These are phyloP conservation scores for Cardamine occulta DNA, from an alignment of 345 rosid species.

Conservation along the genomic window DNA sequence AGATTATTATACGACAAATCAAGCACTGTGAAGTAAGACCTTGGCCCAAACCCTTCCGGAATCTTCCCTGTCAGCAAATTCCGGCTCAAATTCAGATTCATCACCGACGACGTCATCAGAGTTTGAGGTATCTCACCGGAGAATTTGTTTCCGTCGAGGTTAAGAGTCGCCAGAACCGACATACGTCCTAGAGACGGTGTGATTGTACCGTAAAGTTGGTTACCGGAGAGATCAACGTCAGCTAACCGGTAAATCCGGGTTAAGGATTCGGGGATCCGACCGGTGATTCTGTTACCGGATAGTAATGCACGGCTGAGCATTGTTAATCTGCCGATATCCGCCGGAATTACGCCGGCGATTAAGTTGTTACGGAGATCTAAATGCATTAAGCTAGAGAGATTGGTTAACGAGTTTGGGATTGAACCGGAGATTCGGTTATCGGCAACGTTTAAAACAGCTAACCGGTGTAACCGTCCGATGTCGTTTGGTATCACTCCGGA, in stretches of 20 bases:
- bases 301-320: constrained; percentile 82
- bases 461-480: constrained; percentile 62
- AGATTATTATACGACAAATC: constrained; percentile 73
- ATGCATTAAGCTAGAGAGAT: constrained; percentile 76
- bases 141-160: constrained; percentile 71
- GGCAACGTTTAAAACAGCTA: constrained; percentile 77
- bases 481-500: constrained; percentile 64
- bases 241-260: constrained; percentile 76
- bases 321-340: constrained; percentile 54
- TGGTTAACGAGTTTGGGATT: constrained; percentile 65
- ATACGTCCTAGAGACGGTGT: constrained; percentile 73
- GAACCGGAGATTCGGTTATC: constrained; percentile 74
- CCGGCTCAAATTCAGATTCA: constrained; percentile 68
- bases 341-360: constrained; percentile 64
- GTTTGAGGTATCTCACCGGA: constrained; percentile 62
- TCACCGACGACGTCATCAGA: constrained; percentile 59
- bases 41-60: constrained; percentile 74
- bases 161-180: constrained; percentile 79
- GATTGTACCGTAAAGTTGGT: constrained; percentile 62
- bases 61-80: constrained; percentile 60
- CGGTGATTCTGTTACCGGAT: constrained; percentile 63
- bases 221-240: constrained; percentile 77
- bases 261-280: constrained; percentile 64
- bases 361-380: constrained; percentile 74
- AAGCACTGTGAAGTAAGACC: constrained; percentile 71